Conservation (phyloP, 2,329 filamentous ascomycete species). For the Aplosporella prunicola region DNA sequence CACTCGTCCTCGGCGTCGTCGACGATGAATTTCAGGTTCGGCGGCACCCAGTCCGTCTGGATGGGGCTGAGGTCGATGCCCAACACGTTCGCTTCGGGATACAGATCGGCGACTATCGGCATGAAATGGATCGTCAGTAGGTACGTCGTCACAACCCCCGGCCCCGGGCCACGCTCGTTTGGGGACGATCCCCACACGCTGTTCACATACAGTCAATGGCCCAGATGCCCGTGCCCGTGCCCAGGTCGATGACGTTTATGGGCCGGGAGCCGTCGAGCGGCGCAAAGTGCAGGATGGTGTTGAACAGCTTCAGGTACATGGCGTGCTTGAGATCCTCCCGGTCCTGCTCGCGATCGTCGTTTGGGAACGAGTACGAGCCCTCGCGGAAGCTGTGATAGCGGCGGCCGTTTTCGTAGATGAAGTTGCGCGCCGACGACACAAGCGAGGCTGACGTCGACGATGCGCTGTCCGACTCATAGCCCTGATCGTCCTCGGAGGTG, state of each 20-base stretch:
- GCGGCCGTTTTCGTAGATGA: conserved; percentile 47
- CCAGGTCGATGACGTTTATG: conserved; percentile 47
- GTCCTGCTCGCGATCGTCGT: conserved; percentile 52
- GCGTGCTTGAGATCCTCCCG: conserved; percentile 49
- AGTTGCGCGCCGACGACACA: conserved; percentile 38
- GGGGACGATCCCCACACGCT: too few species aligned
- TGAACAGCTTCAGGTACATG: conserved; percentile 35
- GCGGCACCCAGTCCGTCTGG: conserved; percentile 39
- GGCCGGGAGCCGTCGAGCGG: conserved; percentile 38
- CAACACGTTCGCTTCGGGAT: conserved; percentile 12
- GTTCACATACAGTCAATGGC: conserved; percentile 37
- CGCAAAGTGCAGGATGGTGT: conserved; percentile 43
- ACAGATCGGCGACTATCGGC: conserved; percentile 12
- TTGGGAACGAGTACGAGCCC: conserved; percentile 49
- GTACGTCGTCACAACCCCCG: too few species aligned
- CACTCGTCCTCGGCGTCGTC: conserved; percentile 51
- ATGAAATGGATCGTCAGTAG: too few species aligned
- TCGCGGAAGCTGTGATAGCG: conserved; percentile 49
- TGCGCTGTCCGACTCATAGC: conserved; percentile 15
- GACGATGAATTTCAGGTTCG: conserved; percentile 46
- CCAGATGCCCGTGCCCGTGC: conserved; percentile 52
- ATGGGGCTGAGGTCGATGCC: conserved; percentile 21
- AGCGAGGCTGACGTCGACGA: conserved; percentile 26
- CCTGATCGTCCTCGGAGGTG: conserved; percentile 13
- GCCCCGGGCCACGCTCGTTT: too few species aligned